phyloP scores from a whole-genome alignment of 2,329 filamentous ascomycete genomes.

The Seiridium cupressi region DNA sequence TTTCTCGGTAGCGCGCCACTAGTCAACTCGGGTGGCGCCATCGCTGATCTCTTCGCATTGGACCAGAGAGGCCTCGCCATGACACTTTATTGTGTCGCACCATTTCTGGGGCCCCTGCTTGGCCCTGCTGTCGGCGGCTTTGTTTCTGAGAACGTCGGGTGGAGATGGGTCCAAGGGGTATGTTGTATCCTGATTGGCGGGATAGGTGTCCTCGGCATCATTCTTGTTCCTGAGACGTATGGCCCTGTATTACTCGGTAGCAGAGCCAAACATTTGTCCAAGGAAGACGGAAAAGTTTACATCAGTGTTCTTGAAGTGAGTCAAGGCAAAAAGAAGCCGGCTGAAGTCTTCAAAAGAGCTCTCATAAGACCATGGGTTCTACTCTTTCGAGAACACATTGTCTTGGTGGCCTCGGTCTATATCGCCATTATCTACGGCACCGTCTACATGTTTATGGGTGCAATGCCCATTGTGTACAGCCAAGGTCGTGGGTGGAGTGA shows the following conservation, averaged over 20 bases:
- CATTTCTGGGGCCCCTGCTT: conserved; percentile 62
- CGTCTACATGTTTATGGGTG: conserved; percentile 55
- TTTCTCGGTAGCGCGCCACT: conserved; percentile 50
- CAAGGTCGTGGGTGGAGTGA: conserved; percentile 52
- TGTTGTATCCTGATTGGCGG: conserved; percentile 59
- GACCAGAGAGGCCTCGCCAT: conserved; percentile 50
- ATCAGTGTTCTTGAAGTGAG: conserved; percentile 43
- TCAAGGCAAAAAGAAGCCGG: conserved; percentile 33
- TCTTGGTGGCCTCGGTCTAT: conserved; percentile 62
- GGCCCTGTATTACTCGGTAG: conserved; percentile 51
- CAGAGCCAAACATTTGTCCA: conserved; percentile 46
- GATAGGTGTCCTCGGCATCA: conserved; percentile 48
- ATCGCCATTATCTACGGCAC: conserved; percentile 57
- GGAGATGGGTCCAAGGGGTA: conserved; percentile 67
- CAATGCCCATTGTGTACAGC: conserved; percentile 64
- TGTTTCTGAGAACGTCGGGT: conserved; percentile 57
- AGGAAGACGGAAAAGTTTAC: conserved; percentile 52
- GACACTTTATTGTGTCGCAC: conserved; percentile 61
- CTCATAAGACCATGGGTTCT: conserved; percentile 64
- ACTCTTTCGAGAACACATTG: conserved; percentile 68
- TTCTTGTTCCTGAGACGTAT: conserved; percentile 57
- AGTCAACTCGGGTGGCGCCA: conserved; percentile 51
- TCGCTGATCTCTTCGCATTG: conserved; percentile 51
- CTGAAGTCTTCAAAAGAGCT: conserved; percentile 50
- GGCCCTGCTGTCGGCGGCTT: conserved; percentile 65